Evolutionary conservation across 768 basidiomycete species (phyloP).

Genomic region (Lactarius hengduanensis): DNA sequence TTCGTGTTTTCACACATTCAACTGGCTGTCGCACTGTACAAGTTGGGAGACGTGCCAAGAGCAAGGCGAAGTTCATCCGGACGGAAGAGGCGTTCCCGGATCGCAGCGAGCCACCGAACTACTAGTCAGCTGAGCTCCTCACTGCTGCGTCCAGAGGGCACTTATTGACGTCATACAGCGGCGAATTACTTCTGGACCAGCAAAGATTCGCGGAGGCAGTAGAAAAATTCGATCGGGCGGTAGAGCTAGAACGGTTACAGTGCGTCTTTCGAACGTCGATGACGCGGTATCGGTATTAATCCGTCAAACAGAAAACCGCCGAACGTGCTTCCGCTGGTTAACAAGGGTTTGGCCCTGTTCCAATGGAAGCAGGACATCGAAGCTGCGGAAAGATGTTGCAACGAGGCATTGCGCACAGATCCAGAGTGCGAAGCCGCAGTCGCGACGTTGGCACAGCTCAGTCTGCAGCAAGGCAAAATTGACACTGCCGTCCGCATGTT

Average conservation of each 20-base stretch:
- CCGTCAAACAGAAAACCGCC: slow-evolving; percentile 38
- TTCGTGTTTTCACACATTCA: slow-evolving; percentile 99
- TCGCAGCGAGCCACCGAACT: slow-evolving; percentile 88
- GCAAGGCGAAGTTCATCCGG: slow-evolving; percentile 88
- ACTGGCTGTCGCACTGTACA: slow-evolving; percentile 96
- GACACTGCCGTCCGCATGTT: slow-evolving; percentile 86
- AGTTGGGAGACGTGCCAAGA: slow-evolving; percentile 70
- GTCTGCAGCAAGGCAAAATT: slow-evolving; percentile 87
- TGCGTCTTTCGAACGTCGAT: slow-evolving; percentile 35
- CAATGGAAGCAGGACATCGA: slow-evolving; percentile 92
- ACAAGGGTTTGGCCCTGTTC: slow-evolving; percentile 95
- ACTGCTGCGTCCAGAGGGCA: background rate
- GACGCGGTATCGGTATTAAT: slow-evolving; percentile 27
- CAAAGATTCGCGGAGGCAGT: slow-evolving; percentile 83
- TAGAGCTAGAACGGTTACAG: slow-evolving; percentile 83
- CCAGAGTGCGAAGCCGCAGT: slow-evolving; percentile 96
- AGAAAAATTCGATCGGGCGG: slow-evolving; percentile 88
- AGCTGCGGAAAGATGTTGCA: slow-evolving; percentile 79
- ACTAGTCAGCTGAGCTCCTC: slow-evolving; percentile 69
- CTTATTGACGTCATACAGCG: slow-evolving; percentile 47
- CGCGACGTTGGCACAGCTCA: slow-evolving; percentile 91
- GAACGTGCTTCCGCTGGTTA: slow-evolving; percentile 93
- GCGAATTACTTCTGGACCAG: slow-evolving; percentile 93
- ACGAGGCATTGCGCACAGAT: slow-evolving; percentile 86
- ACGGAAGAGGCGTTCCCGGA: slow-evolving; percentile 84